These are phyloP conservation scores for Pyrenopolyporus hunteri DNA, from an alignment of 495 filamentous ascomycete genomes.

Conservation along the genomic window DNA sequence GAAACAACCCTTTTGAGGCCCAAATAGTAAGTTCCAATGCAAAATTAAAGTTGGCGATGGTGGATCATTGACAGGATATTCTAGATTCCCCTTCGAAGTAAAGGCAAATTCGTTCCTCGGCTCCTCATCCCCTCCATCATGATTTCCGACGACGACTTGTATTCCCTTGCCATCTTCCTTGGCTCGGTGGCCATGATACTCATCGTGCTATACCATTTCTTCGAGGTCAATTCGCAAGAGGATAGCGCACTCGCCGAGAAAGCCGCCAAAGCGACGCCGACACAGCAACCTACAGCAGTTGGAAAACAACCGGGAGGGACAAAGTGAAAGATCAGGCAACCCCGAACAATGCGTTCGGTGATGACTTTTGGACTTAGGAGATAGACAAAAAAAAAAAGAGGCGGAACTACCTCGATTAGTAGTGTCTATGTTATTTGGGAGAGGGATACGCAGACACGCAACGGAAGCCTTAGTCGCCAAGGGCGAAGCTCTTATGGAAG, in stretches of 20 bases:
- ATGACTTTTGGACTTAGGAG: not conserved
- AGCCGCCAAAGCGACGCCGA: constrained; percentile 40
- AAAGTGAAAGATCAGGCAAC: constrained; percentile 11
- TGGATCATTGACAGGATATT: constrained; percentile 14
- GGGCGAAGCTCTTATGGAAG: too few relatives aligned
- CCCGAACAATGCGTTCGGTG: not conserved
- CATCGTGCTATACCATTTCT: constrained; percentile 94
- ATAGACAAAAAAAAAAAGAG: not conserved
- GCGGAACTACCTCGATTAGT: too few relatives aligned
- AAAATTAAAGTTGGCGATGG: not conserved
- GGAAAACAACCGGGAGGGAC: constrained; percentile 26
- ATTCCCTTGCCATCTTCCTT: constrained; percentile 88
- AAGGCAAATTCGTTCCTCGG: not conserved
- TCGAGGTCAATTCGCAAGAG: constrained; percentile 87
- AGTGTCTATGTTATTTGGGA: too few relatives aligned
- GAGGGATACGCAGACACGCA: too few relatives aligned
- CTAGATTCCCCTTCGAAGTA: constrained; percentile 13
- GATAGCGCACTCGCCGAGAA: constrained; percentile 33
- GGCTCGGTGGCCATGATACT: constrained; percentile 91
- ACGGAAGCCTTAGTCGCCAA: too few relatives aligned
- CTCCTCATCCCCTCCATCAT: constrained; percentile 54
- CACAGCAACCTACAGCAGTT: constrained; percentile 37
- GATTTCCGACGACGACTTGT: constrained; percentile 86
- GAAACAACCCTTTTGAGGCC: not conserved
- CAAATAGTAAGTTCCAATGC: constrained; percentile 7